Conservation (phyloP, 192 early-diverging fungal species). For the Coemansia guatemalensis region DNA sequence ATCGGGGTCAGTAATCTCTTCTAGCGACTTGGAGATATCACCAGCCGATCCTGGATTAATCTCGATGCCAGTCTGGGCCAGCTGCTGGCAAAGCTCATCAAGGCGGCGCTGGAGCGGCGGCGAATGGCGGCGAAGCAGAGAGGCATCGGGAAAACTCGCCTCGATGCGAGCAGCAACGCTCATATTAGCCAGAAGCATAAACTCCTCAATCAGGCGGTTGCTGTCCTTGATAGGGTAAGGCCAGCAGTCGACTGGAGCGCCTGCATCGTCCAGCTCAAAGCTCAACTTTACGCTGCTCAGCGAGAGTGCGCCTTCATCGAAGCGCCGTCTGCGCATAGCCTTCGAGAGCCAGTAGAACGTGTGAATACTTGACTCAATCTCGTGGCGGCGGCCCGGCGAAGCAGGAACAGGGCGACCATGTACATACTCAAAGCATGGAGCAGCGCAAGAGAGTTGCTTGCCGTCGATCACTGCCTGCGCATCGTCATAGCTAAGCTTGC, state of each 20-base stretch:
- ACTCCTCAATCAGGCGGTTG: constrained; percentile 96
- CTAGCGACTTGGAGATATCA: constrained; percentile 62
- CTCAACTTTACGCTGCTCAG: constrained; percentile 89
- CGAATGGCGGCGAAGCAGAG: constrained; percentile 77
- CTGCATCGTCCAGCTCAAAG: constrained; percentile 87
- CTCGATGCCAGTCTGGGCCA: constrained; percentile 58
- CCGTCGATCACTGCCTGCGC: constrained; percentile 82
- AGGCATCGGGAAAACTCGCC: constrained; percentile 69
- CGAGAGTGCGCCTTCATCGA: constrained; percentile 86
- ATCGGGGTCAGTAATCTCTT: constrained; percentile 31
- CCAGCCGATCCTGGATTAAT: constrained; percentile 57
- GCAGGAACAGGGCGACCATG: constrained; percentile 17
- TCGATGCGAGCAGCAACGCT: constrained; percentile 87
- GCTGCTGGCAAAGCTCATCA: constrained; percentile 30
- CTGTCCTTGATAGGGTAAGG: constrained; percentile 62
- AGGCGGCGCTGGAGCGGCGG: constrained; percentile 52
- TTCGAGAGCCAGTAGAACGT: constrained; percentile 57
- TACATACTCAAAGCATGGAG: constrained; percentile 18
- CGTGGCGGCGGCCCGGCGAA: constrained; percentile 15
- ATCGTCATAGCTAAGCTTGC: constrained; percentile 92
- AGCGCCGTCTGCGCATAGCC: constrained; percentile 58
- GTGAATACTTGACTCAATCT: constrained; percentile 56
- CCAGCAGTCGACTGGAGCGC: constrained; percentile 80
- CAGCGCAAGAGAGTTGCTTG: constrained; percentile 1
- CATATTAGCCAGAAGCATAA: constrained; percentile 88